Evolutionary conservation across 306 rosid genomes (phyloP).

Genomic region (Rubus idaeus): DNA sequence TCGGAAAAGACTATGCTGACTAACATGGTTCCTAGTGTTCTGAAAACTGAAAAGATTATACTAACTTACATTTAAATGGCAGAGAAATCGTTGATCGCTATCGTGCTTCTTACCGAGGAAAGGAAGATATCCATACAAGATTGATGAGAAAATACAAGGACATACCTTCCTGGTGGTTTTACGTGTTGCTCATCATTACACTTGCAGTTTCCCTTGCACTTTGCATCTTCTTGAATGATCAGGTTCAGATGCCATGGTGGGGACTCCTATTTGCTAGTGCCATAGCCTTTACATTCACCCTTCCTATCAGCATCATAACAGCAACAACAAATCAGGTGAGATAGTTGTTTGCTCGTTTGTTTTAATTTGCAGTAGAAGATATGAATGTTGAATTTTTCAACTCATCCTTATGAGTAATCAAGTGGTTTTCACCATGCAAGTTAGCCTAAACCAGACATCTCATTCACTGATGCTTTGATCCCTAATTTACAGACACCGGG

Average conservation of each 20-base stretch:
- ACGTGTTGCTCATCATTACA: conserved; percentile 47
- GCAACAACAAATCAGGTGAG: conserved; percentile 90
- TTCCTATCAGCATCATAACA: conserved; percentile 81
- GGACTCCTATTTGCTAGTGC: conserved; percentile 68
- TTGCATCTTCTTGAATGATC: conserved; percentile 64
- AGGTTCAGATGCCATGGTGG: conserved; percentile 95
- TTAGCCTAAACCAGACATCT: neutral
- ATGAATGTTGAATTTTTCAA: neutral
- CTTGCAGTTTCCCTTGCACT: conserved; percentile 54
- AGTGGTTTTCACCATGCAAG: neutral
- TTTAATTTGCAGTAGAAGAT: neutral
- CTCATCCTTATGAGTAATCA: neutral
- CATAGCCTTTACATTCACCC: conserved; percentile 69
- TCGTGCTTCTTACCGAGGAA: conserved; percentile 54
- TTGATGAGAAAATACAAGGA: conserved; percentile 75
- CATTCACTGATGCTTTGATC: conserved; percentile 12
- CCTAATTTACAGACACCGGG: conserved; percentile 58
- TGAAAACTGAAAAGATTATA: neutral
- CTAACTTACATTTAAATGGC: conserved; percentile 23
- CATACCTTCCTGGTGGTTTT: conserved; percentile 91
- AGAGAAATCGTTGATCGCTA: conserved; percentile 77
- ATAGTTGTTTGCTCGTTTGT: neutral
- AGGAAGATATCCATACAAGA: conserved; percentile 76
- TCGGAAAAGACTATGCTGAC: neutral
- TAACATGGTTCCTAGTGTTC: neutral